phyloP scores from a whole-genome alignment of 2,329 filamentous ascomycete species.

The Sporothrix variecibatus region DNA sequence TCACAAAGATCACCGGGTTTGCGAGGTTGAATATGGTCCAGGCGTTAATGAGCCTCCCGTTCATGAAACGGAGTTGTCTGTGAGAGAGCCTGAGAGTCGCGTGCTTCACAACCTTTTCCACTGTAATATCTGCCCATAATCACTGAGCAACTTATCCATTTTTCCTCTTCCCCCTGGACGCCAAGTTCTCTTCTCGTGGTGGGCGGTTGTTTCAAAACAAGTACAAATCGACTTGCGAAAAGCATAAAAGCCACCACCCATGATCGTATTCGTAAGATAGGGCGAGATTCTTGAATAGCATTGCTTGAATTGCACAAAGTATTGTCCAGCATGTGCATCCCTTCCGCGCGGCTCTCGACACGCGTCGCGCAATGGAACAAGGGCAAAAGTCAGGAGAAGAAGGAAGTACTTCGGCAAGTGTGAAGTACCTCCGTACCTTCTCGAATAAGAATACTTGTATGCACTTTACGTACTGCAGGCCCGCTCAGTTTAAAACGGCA shows the following conservation, averaged over 20 bases:
- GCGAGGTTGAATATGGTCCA: background rate
- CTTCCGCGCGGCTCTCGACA: conserved; percentile 2
- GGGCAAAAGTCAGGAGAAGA: background rate
- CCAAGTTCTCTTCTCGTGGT: background rate
- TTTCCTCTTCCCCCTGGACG: background rate
- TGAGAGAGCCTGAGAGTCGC: background rate
- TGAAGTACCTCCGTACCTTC: background rate
- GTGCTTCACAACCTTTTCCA: background rate
- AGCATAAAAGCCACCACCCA: background rate
- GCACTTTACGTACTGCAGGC: background rate
- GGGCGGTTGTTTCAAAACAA: conserved; percentile 14
- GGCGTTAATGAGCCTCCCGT: background rate
- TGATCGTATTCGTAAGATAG: background rate
- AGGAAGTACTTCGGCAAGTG: background rate
- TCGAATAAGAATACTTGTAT: background rate
- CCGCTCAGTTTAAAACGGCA: conserved; percentile 13
- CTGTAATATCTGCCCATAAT: background rate
- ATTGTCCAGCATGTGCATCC: background rate
- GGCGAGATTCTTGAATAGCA: background rate
- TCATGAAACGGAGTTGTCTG: background rate
- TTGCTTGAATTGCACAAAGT: background rate
- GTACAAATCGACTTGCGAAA: background rate
- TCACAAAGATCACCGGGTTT: conserved; percentile 9
- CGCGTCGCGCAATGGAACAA: background rate
- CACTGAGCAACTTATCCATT: background rate